These are phyloP conservation scores for Colletotrichum abscissum DNA, from an alignment of 2,329 filamentous ascomycete species.

Conservation along the genomic window DNA sequence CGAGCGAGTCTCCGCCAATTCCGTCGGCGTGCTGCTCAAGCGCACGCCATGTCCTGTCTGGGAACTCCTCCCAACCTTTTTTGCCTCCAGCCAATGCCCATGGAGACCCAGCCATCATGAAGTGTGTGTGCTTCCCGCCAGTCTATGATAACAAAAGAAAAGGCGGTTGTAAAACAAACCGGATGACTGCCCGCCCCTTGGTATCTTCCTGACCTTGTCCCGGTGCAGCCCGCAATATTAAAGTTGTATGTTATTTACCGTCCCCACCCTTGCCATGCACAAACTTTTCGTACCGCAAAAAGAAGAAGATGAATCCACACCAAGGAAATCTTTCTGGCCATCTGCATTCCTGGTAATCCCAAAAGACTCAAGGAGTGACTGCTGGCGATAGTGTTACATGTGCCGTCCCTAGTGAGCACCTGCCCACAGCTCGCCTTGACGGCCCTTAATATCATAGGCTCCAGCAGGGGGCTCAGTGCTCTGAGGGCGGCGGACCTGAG, in stretches of 20 bases:
- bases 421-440: conserved; percentile 65
- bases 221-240: conserved; percentile 34
- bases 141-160: conserved; percentile 34
- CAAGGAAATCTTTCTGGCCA: not conserved
- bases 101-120: conserved; percentile 32
- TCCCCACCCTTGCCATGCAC: conserved; percentile 34
- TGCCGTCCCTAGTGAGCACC: conserved; percentile 52
- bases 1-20: conserved; percentile 8
- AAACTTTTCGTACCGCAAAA: conserved; percentile 27
- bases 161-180: conserved; percentile 29
- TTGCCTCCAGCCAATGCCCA: conserved; percentile 32
- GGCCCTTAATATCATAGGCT: conserved; percentile 71
- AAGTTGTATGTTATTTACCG: conserved; percentile 38
- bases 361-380: not conserved
- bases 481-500: conserved; percentile 75
- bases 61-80: conserved; percentile 26
- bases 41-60: conserved; percentile 27
- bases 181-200: conserved; percentile 25
- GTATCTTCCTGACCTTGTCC: conserved; percentile 32
- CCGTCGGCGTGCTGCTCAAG: conserved; percentile 1
- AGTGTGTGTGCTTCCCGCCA: conserved; percentile 31
- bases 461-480: conserved; percentile 75
- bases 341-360: not conserved
- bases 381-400: not conserved
- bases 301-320: not conserved